phyloP scores from a whole-genome alignment of 257 asterid species.

The Haberlea rhodopensis region DNA sequence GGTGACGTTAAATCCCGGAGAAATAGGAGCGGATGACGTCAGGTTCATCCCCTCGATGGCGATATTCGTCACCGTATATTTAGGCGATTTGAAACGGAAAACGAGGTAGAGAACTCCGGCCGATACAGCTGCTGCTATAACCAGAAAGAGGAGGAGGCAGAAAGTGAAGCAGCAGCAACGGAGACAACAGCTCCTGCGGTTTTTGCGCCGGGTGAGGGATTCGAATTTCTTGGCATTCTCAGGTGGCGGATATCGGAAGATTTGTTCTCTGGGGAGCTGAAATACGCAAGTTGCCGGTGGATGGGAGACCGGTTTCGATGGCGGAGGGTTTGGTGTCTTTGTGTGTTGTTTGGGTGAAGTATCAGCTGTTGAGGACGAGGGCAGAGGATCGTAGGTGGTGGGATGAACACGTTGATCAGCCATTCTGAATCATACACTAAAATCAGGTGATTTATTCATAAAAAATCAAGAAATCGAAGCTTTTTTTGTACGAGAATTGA shows the following conservation, averaged over 20 bases:
- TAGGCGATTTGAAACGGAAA: conserved; percentile 64
- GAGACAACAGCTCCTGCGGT: conserved; percentile 46
- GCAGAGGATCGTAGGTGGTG: conserved; percentile 24
- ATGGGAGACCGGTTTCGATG: conserved; percentile 32
- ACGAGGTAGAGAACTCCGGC: conserved; percentile 73
- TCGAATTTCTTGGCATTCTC: conserved; percentile 45
- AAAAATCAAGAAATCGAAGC: background rate
- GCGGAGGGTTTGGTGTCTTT: conserved; percentile 29
- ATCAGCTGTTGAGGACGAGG: conserved; percentile 17
- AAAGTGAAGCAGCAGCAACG: conserved; percentile 52
- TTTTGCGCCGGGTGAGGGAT: conserved; percentile 32
- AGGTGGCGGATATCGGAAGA: conserved; percentile 59
- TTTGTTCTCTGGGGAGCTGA: conserved; percentile 52
- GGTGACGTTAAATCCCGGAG: conserved; percentile 67
- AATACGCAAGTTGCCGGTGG: conserved; percentile 45
- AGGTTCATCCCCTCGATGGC: conserved; percentile 49
- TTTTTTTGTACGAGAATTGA: background rate
- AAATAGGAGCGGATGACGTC: conserved; percentile 46
- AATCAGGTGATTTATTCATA: background rate
- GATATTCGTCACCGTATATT: conserved; percentile 44
- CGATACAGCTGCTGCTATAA: conserved; percentile 48
- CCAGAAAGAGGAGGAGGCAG: conserved; percentile 40
- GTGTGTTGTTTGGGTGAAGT: conserved; percentile 24
- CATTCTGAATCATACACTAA: conserved; percentile 12
- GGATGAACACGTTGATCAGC: conserved; percentile 43